Base-by-base conservation (phyloP, 495 filamentous ascomycete species). In the Aspergillus nidulans region DNA sequence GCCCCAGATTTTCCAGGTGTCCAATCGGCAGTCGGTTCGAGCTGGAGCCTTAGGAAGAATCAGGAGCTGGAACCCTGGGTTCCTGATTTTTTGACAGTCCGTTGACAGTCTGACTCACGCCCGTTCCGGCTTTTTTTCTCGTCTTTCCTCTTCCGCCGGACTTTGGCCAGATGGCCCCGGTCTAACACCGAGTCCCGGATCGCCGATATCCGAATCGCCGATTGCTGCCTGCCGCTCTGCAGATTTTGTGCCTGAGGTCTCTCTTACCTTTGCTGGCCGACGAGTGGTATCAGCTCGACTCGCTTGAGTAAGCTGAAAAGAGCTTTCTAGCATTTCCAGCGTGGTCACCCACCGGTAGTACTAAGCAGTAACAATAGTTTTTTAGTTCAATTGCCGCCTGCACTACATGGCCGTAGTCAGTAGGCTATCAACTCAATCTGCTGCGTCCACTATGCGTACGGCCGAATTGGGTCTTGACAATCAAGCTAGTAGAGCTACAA, bases 121-220 rank as follows among this genome's bases (percentile, higher is more conserved):
- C 19, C 16, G 45, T 63, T 38, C 62, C 62, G 62, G 46, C 55
- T 64, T 53, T 61, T 64, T 64, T 61, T 64, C 62, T 64, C 60
- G 32, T 45, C 26, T 8, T 49, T 58, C 55, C 49, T 53, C 60
- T 52, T 60, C 58, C 23, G 40, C 47, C 32, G 59, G 59, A 57
- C 45, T 61, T 57, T 61, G 55, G 12, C 30, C 19, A 21, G 50
- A 6, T 28, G 30, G 18, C 39, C 39, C 58, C 51, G 49, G 41
- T 34, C 21, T 45, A 45, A 15, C 21, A 24, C 41, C 13, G 13
- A 49, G 34, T 10, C 25, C 55, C 55, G 59, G 59, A 55, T 57
- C 36, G 45, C 59, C 59, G 58, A 56, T 39, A 40, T 19, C 58
- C 58, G 59, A 58, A 26, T 49, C 38, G 20, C 58, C 58, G 59